phyloP scores from a whole-genome alignment of 73 alveolate genomes.

The Tetrahymena malaccensis region DNA sequence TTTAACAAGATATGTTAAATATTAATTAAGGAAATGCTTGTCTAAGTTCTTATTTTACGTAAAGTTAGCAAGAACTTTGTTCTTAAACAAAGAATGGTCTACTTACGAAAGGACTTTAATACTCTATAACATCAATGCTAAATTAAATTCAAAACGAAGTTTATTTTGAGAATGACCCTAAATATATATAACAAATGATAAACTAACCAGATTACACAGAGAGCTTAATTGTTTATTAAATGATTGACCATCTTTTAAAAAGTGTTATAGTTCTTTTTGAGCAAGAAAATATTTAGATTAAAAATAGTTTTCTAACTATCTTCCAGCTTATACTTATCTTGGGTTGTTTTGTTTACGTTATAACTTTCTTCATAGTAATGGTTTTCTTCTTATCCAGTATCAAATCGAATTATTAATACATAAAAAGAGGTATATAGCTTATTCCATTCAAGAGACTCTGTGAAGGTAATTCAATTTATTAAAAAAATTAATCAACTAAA shows the following conservation, averaged over 20 bases:
- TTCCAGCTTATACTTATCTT: background rate
- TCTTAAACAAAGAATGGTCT: background rate
- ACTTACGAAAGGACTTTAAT: background rate
- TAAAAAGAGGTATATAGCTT: background rate
- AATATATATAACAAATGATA: background rate
- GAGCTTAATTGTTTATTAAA: background rate
- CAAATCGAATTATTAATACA: background rate
- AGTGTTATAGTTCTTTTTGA: background rate
- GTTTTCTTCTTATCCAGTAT: background rate
- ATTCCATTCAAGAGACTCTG: background rate
- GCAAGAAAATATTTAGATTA: background rate
- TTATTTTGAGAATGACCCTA: background rate
- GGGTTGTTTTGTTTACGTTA: background rate
- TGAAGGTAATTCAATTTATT: background rate
- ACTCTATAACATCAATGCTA: background rate
- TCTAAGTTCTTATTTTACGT: background rate
- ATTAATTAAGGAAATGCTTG: background rate
- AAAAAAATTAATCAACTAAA: background rate
- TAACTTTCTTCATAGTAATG: background rate
- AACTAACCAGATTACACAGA: background rate
- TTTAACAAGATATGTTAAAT: background rate
- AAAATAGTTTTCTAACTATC: background rate
- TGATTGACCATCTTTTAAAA: background rate
- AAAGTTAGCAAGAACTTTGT: background rate
- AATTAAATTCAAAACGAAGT: background rate